phyloP scores from a whole-genome alignment of 495 filamentous ascomycete species.

The Trypethelium eluteriae region DNA sequence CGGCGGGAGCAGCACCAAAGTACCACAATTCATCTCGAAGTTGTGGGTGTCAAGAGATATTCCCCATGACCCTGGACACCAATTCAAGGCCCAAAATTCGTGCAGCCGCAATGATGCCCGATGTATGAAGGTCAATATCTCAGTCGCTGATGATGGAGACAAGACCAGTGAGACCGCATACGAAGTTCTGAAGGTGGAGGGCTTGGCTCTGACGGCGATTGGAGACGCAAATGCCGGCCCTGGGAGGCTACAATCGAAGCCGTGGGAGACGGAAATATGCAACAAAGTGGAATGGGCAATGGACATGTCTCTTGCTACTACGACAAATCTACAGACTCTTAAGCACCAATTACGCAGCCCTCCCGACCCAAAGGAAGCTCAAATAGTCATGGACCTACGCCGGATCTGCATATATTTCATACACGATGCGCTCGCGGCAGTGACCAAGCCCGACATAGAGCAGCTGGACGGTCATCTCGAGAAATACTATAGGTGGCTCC shows the following conservation, averaged over 20 bases:
- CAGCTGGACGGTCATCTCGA: not conserved
- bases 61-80: slow-evolving; percentile 6
- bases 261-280: not conserved
- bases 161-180: not conserved
- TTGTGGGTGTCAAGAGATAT: not conserved
- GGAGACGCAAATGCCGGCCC: not conserved
- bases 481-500: not conserved
- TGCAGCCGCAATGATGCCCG: not conserved
- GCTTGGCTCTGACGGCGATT: not conserved
- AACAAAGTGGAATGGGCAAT: slow-evolving; percentile 1
- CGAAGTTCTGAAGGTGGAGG: not conserved
- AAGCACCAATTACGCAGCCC: not conserved
- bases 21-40: slow-evolving; percentile 3
- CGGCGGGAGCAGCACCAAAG: not conserved
- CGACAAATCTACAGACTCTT: not conserved
- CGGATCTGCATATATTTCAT: not conserved
- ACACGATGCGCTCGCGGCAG: not conserved
- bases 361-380: not conserved
- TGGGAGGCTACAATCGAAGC: not conserved
- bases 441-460: not conserved
- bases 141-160: not conserved
- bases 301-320: slow-evolving; percentile 4
- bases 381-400: not conserved
- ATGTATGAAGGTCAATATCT: not conserved
- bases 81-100: not conserved